A percentile compares a stretch with the other conserved stretches of the same genome.
Conservation (phyloP, 768 basidiomycete genomes). For the Suillus luteus region DNA sequence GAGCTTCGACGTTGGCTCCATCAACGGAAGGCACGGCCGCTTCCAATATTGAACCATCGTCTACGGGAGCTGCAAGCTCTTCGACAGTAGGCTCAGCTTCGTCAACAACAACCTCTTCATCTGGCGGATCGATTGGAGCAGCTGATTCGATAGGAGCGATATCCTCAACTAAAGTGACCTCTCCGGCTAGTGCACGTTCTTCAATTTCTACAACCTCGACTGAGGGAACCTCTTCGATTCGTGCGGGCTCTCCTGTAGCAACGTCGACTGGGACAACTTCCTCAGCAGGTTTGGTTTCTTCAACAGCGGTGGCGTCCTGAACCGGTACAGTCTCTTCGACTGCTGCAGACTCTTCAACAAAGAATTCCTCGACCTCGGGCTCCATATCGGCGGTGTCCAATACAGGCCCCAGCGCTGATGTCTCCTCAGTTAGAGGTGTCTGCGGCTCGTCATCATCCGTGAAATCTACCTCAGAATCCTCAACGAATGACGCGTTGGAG, state of each 20-base stretch:
- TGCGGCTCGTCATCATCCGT: neutral
- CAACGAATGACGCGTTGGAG: conserved; percentile 6
- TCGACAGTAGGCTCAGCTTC: neutral
- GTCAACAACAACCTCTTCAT: neutral
- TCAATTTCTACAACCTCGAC: neutral
- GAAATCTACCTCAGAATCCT: conserved; percentile 10
- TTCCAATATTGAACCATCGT: neutral
- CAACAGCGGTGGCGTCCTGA: neutral
- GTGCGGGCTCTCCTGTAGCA: neutral
- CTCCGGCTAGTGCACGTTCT: neutral
- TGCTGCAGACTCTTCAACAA: neutral
- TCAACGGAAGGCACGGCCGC: neutral
- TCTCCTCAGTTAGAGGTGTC: conserved; percentile 4
- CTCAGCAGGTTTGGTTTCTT: neutral
- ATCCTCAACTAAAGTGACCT: neutral
- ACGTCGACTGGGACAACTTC: neutral
- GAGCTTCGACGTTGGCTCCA: neutral
- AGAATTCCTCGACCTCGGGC: neutral
- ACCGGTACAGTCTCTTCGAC: neutral
- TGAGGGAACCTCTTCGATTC: neutral
- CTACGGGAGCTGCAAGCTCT: neutral
- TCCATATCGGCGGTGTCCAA: neutral
- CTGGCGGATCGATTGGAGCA: neutral
- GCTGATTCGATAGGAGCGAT: neutral
- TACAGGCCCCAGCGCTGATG: neutral